Evolutionary conservation across 1,284 basidiomycete species (phyloP).

Genomic region (Lentinus polychrous): DNA sequence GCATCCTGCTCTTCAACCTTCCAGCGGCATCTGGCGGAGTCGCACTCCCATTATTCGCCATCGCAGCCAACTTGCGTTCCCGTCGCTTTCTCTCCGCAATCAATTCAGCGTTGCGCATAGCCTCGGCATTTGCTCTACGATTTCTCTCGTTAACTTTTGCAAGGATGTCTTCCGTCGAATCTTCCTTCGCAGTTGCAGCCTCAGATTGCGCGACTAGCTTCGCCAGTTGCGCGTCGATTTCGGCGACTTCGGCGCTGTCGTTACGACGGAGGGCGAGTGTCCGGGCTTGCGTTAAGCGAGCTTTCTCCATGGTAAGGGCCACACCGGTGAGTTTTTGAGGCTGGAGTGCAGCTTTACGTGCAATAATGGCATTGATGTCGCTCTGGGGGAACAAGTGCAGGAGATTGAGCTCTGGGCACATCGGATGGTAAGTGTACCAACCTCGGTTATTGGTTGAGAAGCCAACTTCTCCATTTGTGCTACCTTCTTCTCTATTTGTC

Average conservation of each 20-base stretch:
- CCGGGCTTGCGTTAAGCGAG: conserved; percentile 57
- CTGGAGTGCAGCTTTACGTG: conserved; percentile 53
- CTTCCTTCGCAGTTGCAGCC: conserved; percentile 23
- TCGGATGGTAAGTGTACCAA: conserved; percentile 24
- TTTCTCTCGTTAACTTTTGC: conserved; percentile 86
- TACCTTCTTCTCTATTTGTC: conserved; percentile 57
- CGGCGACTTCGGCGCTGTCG: conserved; percentile 52
- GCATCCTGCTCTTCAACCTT: conserved; percentile 47
- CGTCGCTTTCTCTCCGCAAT: conserved; percentile 58
- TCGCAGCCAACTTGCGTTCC: conserved; percentile 54
- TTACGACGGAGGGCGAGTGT: conserved; percentile 67
- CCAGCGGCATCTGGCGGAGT: conserved; percentile 55
- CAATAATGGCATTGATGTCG: conserved; percentile 68
- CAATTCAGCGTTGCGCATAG: conserved; percentile 71
- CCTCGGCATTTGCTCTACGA: conserved; percentile 72
- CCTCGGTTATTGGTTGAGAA: conserved; percentile 70
- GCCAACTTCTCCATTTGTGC: conserved; percentile 53
- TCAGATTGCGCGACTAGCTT: conserved; percentile 30
- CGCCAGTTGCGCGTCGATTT: conserved; percentile 59
- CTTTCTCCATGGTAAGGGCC: conserved; percentile 48
- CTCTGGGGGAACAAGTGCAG: conserved; percentile 30
- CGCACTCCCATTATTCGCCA: conserved; percentile 33
- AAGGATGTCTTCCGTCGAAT: conserved; percentile 49
- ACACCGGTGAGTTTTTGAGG: conserved; percentile 34
- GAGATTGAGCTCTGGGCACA: neutral